Conservation (phyloP, 495 filamentous ascomycete genomes). For the Podospora conica region DNA sequence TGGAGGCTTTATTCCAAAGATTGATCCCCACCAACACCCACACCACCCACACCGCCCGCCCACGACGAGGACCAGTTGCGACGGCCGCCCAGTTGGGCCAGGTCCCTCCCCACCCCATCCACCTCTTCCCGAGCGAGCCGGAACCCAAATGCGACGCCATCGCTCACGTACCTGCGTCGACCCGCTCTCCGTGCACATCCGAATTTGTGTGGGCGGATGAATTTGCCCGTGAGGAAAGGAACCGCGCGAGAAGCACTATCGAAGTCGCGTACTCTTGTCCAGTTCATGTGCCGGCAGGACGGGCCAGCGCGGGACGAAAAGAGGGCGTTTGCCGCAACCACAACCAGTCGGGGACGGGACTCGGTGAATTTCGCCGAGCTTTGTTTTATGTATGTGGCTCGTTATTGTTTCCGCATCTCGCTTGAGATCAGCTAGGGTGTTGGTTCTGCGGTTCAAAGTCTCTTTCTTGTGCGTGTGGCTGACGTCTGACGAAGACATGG, state of each 20-base stretch:
- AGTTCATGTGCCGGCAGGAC: conserved; percentile 9
- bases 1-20: conserved; percentile 2
- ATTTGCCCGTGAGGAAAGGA: neutral
- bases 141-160: conserved; percentile 10
- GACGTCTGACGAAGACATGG: neutral
- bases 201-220: conserved; percentile 4
- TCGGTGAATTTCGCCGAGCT: neutral
- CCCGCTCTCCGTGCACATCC: conserved; percentile 9
- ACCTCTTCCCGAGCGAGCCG: conserved; percentile 1
- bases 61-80: too few relatives aligned
- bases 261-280: conserved; percentile 1
- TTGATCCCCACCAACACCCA: conserved; percentile 1
- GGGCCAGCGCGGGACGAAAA: neutral
- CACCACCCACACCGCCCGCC: neutral
- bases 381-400: neutral
- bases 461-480: neutral
- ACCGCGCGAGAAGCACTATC: conserved; percentile 1
- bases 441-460: neutral
- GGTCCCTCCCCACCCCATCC: neutral
- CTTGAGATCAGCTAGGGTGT: neutral
- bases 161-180: conserved; percentile 4
- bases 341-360: neutral
- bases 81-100: neutral
- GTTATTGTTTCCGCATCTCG: neutral
- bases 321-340: neutral